Evolutionary conservation across 768 basidiomycete genomes (phyloP), one percentile per base, ranked within the genome.

Genomic region (Neoboletus brunneissimus): DNA sequence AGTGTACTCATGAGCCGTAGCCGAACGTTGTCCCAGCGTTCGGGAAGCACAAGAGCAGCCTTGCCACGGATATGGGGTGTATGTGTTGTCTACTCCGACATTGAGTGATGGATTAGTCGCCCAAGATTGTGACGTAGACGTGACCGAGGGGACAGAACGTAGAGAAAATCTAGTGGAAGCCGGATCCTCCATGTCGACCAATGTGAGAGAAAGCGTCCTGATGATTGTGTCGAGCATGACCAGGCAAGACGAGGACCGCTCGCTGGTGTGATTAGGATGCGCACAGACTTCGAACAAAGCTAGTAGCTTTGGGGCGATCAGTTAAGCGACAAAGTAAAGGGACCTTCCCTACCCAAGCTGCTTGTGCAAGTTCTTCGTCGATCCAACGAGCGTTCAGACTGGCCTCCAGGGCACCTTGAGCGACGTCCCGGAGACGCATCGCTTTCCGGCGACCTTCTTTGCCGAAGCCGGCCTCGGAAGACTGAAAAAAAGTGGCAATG

Each of bases 241-340:
- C 72, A 89, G 70, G 12, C 85, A 73, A 25, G 86, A 86, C 16
- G 74, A 72, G 46, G 80, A 77, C 45, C 89, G 81, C 46, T 76
- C 72, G 2, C 73, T 70, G 0, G 82, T 79, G 67, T 87, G 81
- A 44, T 74, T 62, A 12, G 88, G 88, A 67, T 90, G 87, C 0
- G 85, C 79, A 57, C 83, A 88, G 54, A 88, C 71, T 66, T 90
- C 87, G 58, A 90, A 91, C 58, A 89, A 71, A 12, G 88, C 81
- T 40, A 91, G 70, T 35, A 91, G 69, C 88, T 89, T 54, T 53
- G 8, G 27, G 48, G 35, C 2, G 54, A 32, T 61, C 50, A 61
- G 58, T 56, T 48, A 23, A 58, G 48, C 9, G 53, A 40, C 23
- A 9, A 57, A 52, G 25, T 10, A 51, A 49, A 22, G 38, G 35